Conservation (phyloP, 164 flowering plant genomes). For the Aristolochia fimbriata region DNA sequence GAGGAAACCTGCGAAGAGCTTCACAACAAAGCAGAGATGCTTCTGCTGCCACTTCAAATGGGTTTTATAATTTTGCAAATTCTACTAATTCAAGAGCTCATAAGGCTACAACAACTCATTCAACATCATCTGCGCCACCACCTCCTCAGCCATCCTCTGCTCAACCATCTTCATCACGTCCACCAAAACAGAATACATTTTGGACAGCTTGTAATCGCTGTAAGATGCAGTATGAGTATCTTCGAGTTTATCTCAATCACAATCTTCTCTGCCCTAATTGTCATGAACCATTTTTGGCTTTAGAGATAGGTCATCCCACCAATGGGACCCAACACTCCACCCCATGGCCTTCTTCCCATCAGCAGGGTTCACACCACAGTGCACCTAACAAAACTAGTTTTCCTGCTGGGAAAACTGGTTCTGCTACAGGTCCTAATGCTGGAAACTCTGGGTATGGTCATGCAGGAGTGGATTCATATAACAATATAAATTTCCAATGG, state of each 20-base stretch:
- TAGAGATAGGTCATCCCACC: slow-evolving; percentile 38
- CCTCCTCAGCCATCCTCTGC: slow-evolving; percentile 7
- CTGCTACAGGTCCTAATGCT: slow-evolving; percentile 9
- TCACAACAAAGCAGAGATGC: slow-evolving; percentile 23
- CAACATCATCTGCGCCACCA: not conserved
- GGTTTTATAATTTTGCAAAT: slow-evolving; percentile 37
- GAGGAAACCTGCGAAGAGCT: slow-evolving; percentile 21
- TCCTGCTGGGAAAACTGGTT: slow-evolving; percentile 19
- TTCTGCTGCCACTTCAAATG: slow-evolving; percentile 31
- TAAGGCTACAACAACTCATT: slow-evolving; percentile 20
- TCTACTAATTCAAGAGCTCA: slow-evolving; percentile 20
- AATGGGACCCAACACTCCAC: slow-evolving; percentile 22
- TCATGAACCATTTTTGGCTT: slow-evolving; percentile 58
- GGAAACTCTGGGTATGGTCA: slow-evolving; percentile 15
- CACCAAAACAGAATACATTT: slow-evolving; percentile 36
- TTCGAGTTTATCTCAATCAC: slow-evolving; percentile 51
- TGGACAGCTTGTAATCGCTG: slow-evolving; percentile 76
- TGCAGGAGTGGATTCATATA: slow-evolving; percentile 19
- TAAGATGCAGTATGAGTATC: slow-evolving; percentile 76
- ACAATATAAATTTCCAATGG: slow-evolving; percentile 39
- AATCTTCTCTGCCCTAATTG: slow-evolving; percentile 68
- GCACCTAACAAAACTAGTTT: slow-evolving; percentile 17
- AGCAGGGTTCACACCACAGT: slow-evolving; percentile 19
- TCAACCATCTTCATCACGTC: slow-evolving; percentile 23
- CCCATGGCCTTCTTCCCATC: slow-evolving; percentile 32